Base-by-base conservation (phyloP, 2,329 filamentous ascomycete species). In the Drechslera avenae region DNA sequence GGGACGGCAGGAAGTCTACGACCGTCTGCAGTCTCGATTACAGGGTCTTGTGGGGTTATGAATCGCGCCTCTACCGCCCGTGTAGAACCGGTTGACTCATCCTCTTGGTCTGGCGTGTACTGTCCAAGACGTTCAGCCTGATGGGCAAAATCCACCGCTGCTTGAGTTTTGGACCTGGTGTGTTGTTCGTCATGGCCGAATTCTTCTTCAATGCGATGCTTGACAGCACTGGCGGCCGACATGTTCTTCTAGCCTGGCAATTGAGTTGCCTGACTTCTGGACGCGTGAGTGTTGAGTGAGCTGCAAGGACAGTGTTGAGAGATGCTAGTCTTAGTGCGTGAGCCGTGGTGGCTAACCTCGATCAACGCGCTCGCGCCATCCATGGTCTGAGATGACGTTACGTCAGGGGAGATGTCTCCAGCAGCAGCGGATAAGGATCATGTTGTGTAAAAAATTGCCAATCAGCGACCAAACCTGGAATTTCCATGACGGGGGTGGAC, bases 21-120 rank as follows among this genome's bases (percentile, higher is more conserved):
- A 23, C 87, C 88, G 66, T 87, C 83, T 12, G 81, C 80, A 1
- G 87, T 90, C 45, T 86, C 76, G 37, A 92, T 83, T 13, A 91
- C 83, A 0, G 88, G 83, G 68, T 92, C 88, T 40, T 87, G 83
- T 0, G 86, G 82, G 0, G 89, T 92, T 44, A 82, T 66, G 62
- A 81, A 82, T 43, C 73, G 80, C 23, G 87, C 87, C 64, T 86
- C 79, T 40, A 86, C 75, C 1, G 86, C 86, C 51, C 78, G 76
- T 12, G 84, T 79, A 4, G 78, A 77, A 42, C 75, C 76, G 4
- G 72, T 76, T 4, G 62, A 52, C 10, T 75, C 69, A 41, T 73
- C 60, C 46, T 79, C 76, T 51, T 79, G 73, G 36, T 63, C 54
- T 5, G 69, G 65, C 5, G 67, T 68, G 52, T 76, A 74, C 33